Conservation (phyloP, 805 yeast genomes). For the Barnettozyma wickerhamii region DNA sequence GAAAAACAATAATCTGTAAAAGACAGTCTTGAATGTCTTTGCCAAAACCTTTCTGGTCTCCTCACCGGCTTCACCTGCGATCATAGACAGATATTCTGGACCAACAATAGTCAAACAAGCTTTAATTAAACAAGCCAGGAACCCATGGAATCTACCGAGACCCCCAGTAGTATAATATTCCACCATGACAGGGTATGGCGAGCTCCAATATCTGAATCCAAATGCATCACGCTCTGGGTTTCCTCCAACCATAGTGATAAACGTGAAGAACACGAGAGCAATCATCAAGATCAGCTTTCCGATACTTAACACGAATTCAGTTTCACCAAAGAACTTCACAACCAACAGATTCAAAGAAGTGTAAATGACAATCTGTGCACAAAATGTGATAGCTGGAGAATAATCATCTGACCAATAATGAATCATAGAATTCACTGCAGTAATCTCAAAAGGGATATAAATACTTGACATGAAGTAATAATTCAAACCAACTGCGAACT, state of each 20-base stretch:
- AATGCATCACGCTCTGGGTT: conserved; percentile 64
- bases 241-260: conserved; percentile 83
- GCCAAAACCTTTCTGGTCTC: conserved; percentile 71
- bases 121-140: conserved; percentile 60
- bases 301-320: conserved; percentile 71
- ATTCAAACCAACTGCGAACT: conserved; percentile 65
- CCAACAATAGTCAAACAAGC: conserved; percentile 80
- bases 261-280: conserved; percentile 69
- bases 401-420: conserved; percentile 78
- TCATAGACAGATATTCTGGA: conserved; percentile 79
- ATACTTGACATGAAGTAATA: conserved; percentile 54
- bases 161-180: conserved; percentile 47
- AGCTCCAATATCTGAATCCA: conserved; percentile 53
- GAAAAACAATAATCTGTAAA: conserved; percentile 55
- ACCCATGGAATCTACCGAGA: conserved; percentile 64
- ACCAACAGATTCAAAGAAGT: conserved; percentile 63
- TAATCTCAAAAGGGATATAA: conserved; percentile 59
- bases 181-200: conserved; percentile 49
- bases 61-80: conserved; percentile 73
- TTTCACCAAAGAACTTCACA: conserved; percentile 73
- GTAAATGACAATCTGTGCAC: conserved; percentile 62
- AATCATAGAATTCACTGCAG: conserved; percentile 56
- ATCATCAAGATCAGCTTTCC: conserved; percentile 68
- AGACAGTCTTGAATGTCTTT: conserved; percentile 68
- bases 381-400: conserved; percentile 64